Evolutionary conservation across 495 filamentous ascomycete genomes (phyloP), one percentile per base, ranked within the genome.

Genomic region (Penicillium desertorum): DNA sequence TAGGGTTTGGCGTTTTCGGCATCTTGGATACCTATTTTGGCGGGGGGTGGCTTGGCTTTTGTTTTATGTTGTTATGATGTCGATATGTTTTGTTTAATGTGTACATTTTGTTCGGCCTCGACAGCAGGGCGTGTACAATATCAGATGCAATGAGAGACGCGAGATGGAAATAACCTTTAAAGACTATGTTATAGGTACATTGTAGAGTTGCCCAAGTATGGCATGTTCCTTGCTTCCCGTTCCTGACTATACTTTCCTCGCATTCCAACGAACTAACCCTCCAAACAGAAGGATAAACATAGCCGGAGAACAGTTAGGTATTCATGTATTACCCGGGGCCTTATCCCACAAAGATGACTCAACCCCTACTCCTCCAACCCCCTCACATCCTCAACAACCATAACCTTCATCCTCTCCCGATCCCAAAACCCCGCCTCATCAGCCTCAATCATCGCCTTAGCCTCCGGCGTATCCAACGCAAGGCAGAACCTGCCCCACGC

Each of bases 341-440:
- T 16, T 16, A 36, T 14, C 1, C 16, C 34, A 16, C 12, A 16
- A 36, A 36, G 32, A 14, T 34, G 12, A 34, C 32, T 14, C 32
- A 10, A 16, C 14, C 14, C 14, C 34, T 36, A 4, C 32, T 23
- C 3, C 3, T 23, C 42, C 43, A 22, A 45, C 22, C 8, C 22
- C 43, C 12, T 25, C 0, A 45, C 43, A 45, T 45, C 43, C 43
- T 22, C 43, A 45, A 27, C 5, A 45, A 45, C 20, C 20, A 45
- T 14, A 45, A 45, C 43, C 20, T 45, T 23, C 43, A 45, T 45
- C 12, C 43, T 25, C 43, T 16, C 22, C 43, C 43, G 20, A 45
- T 45, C 43, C 43, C 43, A 45, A 45, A 45, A 45, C 12, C 43
- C 43, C 12, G 43, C 43, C 43, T 45, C 43, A n/a, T 45, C 43